phyloP scores from a whole-genome alignment of 148 eudicot species.

The Drosera capensis region DNA sequence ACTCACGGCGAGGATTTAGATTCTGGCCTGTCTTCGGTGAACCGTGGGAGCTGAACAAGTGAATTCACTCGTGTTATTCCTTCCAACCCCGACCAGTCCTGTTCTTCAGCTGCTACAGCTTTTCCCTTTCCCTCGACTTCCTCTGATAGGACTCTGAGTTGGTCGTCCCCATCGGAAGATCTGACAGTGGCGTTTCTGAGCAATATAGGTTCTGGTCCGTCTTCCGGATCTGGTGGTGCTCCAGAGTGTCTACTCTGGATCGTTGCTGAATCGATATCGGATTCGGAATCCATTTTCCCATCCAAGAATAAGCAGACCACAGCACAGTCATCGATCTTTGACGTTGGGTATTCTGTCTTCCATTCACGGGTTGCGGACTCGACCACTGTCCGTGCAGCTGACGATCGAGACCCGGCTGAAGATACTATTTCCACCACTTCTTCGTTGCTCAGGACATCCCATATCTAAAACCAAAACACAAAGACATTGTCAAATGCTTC shows the following conservation, averaged over 20 bases:
- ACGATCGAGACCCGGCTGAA: conserved; percentile 59
- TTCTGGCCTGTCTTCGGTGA: conserved; percentile 52
- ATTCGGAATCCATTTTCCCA: conserved; percentile 74
- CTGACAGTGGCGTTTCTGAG: conserved; percentile 65
- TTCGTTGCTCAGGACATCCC: conserved; percentile 96
- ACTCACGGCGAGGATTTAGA: conserved; percentile 5
- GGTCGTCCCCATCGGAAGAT: conserved; percentile 42
- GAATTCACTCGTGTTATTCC: conserved; percentile 92
- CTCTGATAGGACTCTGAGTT: conserved; percentile 18
- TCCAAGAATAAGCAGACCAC: conserved; percentile 84
- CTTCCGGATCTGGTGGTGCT: conserved; percentile 57
- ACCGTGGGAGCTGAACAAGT: conserved; percentile 91
- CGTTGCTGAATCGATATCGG: conserved; percentile 69
- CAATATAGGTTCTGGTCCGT: conserved; percentile 70
- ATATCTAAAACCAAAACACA: conserved; percentile 29
- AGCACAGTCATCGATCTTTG: conserved; percentile 96
- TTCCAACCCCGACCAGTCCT: conserved; percentile 89
- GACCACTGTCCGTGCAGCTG: conserved; percentile 68
- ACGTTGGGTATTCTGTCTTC: conserved; percentile 91
- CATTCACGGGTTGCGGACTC: conserved; percentile 85
- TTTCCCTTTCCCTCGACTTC: conserved; percentile 23
- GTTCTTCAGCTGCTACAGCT: conserved; percentile 27
- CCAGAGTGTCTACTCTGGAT: conserved; percentile 59
- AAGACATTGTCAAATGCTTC: neutral
- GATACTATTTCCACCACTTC: conserved; percentile 78